Evolutionary conservation across 2,329 filamentous ascomycete species (phyloP).

Genomic region (Aspergillus quadrilineatus): DNA sequence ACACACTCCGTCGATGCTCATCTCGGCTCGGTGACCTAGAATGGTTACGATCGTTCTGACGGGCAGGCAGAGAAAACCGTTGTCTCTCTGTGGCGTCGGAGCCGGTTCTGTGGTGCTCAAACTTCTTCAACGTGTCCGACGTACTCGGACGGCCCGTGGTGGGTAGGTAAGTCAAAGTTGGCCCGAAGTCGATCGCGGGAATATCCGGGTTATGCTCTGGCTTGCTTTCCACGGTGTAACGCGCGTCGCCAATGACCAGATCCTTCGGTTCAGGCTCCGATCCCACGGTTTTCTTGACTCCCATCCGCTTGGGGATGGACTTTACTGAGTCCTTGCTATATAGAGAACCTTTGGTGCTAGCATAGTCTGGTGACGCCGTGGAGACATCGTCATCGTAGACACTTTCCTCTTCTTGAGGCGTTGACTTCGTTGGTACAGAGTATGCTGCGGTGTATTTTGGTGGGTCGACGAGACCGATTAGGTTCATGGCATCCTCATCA

Average conservation of each 20-base stretch:
- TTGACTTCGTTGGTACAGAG: slow-evolving; percentile 28
- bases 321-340: slow-evolving; percentile 42
- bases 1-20: slow-evolving; percentile 63
- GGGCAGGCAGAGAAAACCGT: slow-evolving; percentile 21
- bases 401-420: slow-evolving; percentile 38
- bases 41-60: slow-evolving; percentile 33
- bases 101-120: slow-evolving; percentile 32
- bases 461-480: slow-evolving; percentile 39
- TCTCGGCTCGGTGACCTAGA: slow-evolving; percentile 46
- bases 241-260: slow-evolving; percentile 49
- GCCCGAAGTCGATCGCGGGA: slow-evolving; percentile 80
- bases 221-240: slow-evolving; percentile 39
- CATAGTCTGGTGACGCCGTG: slow-evolving; percentile 71
- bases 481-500: slow-evolving; percentile 52
- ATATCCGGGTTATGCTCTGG: slow-evolving; percentile 54
- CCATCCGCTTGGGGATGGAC: slow-evolving; percentile 63
- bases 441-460: slow-evolving; percentile 26
- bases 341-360: slow-evolving; percentile 64
- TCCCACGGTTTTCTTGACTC: slow-evolving; percentile 77
- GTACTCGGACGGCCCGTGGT: slow-evolving; percentile 56
- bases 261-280: slow-evolving; percentile 44
- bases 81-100: slow-evolving; percentile 35
- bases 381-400: slow-evolving; percentile 63
- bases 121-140: slow-evolving; percentile 50
- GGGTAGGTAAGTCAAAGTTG: slow-evolving; percentile 68